Evolutionary conservation across 495 filamentous ascomycete species (phyloP), one percentile per base, ranked within the genome.

Genomic region (Hypoxylon lienhwacheense): DNA sequence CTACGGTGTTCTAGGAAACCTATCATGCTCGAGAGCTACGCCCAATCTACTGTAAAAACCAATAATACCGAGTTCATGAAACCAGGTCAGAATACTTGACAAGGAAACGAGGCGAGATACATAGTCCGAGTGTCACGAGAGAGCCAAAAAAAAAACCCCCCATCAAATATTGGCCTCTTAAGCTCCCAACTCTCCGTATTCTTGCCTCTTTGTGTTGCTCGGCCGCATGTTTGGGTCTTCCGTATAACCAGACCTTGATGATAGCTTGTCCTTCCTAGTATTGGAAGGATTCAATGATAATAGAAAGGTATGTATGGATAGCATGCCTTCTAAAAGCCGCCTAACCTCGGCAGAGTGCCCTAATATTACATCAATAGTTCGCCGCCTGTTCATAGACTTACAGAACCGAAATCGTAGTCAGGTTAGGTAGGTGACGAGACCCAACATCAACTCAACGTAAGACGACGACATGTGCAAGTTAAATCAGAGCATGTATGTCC

Each of bases 121-220:
- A 48, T 40, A 25, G 8, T 36, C 43, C 36, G 29, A 35, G 44
- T 55, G 47, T 16, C 31, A 55, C 53, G 2, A 29, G 29, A 35
- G 21, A 43, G 11, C 7, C 7, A 36, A 24, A 22, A 11, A 20
- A 10, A 7, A 3, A 48, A 4, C 7, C 20, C n/a, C n/a, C n/a
- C n/a, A n/a, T n/a, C n/a, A n/a, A 21, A n/a, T 8, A 17, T 16
- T 16, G 5, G 29, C n/a, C 31, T 22, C 1, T 15, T 3, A 17
- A n/a, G n/a, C 17, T 10, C 24, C 12, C 15, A 6, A 41, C 48
- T 28, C 21, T 29, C 29, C 25, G 24, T 29, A 15, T 31, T 37
- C 36, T 43, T 28, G 34, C 20, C 11, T 20, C 42, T 14, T 41
- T 26, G 28, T 40, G 20, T 47, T 47, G 25, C 52, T 41, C 11